Evolutionary conservation across 306 rosid species (phyloP), one percentile per base, ranked within the genome.

Genomic region (Cucumis hystrix): DNA sequence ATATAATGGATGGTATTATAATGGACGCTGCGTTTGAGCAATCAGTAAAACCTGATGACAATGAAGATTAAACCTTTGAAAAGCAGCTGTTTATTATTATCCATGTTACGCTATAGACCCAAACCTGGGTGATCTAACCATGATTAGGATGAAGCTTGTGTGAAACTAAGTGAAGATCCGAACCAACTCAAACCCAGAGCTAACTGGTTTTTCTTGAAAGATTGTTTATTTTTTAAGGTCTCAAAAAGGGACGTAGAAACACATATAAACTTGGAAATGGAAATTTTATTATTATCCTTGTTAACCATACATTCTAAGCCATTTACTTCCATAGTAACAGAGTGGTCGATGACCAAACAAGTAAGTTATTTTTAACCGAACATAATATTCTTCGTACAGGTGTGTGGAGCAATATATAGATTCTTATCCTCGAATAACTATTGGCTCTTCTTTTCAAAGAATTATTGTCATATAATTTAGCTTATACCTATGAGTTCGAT

Each of bases 1-100:
- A 93, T 82, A 75, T 88, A 28, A 86, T 90, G 95, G 93, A 94
- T 79, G 96, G 96, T 47, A 93, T 86, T 77, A 35, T 89, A 62
- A 96, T 92, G 98, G 98, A 96, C 81, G 89, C 98, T 76, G 89
- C 87, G 61, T 92, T 91, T 82, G 91, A 86, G 79, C 88, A 86
- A 66, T 88, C 91, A 0, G 85, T 95, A 80, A 78, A 74, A 21
- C 65, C 83, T 8, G 91, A 89, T 51, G 79, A 83, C 28, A 55
- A 75, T 12, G 90, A 84, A 60, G 78, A 80, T 57, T 72, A 9
- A 72, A 72, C 12, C 41, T 28, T 15, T 51, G 41, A 20, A 45
- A 45, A 41, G 15, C 52, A 67, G 74, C 55, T 30, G 17, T 11
- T 39, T 3, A 40, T 67, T 1, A 33, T 33, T 33, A 33, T 33